Evolutionary conservation across 225 moss, liverwort and hornwort genomes (phyloP), one percentile per base, ranked within the genome.

Genomic region (Pseudoscleropodium purum): DNA sequence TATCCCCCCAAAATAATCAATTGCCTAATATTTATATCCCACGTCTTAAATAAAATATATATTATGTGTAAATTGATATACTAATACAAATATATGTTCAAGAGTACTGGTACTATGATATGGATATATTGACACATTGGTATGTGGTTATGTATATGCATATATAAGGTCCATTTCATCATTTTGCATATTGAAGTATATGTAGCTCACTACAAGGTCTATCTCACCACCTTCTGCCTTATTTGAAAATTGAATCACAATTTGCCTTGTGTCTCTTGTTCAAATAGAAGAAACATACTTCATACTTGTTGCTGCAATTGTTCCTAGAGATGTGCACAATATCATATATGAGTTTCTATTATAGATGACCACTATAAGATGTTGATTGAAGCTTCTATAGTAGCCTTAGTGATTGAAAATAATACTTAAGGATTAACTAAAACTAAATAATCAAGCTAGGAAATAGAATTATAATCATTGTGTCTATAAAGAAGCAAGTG

Each of bases 11-110:
- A 51, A 33, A 33, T 51, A 51, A 11, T 21, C 34, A 76, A 13
- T 3, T 0, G 0, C 8, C 13, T 76, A 34, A 13, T 34, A 8
- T 76, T 13, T 49, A 49, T 75, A 1, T 31, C 2, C 12, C 5
- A 21, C 21, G 2, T 51, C 5, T 34, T 0, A 20, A 75, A n/a
- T n/a, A 20, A 21, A 33, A 76, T 0, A 34, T 13, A 76, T 1
- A 34, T 20, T 21, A 21, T 21, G 13, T 33, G 34, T 1, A 21
- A 34, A 75, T 0, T 49, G 1, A 75, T 33, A 33, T 4, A 51
- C 1, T 20, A 4, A 33, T 20, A 75, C 2, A 7, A 0, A 33
- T 49, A 20, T 4, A 20, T 33, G 0, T 31, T 11, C 1, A 75
- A 49, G 7, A 49, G 0, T 34, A 76, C 1, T 0, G 0, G 0